Evolutionary conservation across 495 filamentous ascomycete species (phyloP).

Genomic region (Aspergillus diversus): DNA sequence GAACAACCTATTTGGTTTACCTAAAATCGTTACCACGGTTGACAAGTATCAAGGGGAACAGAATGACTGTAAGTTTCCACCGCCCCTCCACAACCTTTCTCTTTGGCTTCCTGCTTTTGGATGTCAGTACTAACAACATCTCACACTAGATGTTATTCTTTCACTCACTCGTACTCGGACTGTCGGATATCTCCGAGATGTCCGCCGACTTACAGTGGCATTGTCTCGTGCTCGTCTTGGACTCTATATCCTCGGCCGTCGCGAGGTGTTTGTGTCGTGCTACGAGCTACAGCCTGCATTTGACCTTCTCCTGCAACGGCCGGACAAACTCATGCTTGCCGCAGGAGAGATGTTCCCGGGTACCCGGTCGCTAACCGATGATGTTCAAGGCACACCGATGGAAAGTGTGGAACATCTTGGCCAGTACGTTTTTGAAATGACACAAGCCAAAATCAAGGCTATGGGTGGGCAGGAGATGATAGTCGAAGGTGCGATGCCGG

Average conservation of each 20-base stretch:
- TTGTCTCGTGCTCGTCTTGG: conserved; percentile 91
- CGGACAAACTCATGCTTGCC: conserved; percentile 77
- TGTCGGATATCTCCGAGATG: conserved; percentile 92
- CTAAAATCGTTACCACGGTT: conserved; percentile 88
- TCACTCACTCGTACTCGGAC: conserved; percentile 85
- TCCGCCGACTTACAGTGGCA: conserved; percentile 94
- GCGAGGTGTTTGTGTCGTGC: conserved; percentile 85
- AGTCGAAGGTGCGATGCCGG: conserved; percentile 38
- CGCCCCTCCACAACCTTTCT: background rate
- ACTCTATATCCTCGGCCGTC: conserved; percentile 89
- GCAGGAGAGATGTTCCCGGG: conserved; percentile 87
- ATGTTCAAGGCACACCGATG: conserved; percentile 70
- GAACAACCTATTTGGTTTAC: conserved; percentile 86
- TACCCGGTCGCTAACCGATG: conserved; percentile 57
- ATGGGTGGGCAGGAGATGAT: conserved; percentile 50
- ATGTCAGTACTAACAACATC: conserved; percentile 27
- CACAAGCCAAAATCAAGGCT: conserved; percentile 74
- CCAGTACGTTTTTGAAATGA: conserved; percentile 98
- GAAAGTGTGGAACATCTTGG: conserved; percentile 92
- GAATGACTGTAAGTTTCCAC: conserved; percentile 82
- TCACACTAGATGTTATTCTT: conserved; percentile 77
- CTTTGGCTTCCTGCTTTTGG: conserved; percentile 10
- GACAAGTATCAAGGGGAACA: conserved; percentile 99
- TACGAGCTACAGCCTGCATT: conserved; percentile 89
- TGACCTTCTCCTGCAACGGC: conserved; percentile 67